Base-by-base conservation (phyloP, 2,329 filamentous ascomycete genomes). In the Chaetothyriales sp. region DNA sequence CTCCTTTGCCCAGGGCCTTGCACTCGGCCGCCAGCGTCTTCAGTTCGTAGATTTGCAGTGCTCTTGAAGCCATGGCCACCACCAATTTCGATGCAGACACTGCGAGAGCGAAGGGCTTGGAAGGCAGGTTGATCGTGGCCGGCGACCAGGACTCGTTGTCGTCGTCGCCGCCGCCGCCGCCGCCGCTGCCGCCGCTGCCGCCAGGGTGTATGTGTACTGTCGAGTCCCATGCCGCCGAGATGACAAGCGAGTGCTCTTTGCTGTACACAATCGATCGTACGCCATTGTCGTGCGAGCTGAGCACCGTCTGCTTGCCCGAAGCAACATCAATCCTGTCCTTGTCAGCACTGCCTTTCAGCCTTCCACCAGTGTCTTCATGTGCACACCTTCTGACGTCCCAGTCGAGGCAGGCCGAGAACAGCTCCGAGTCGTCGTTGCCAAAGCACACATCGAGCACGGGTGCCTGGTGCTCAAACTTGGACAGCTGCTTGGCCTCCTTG, bases 41-140 rank as follows among this genome's bases (percentile, higher is more conserved):
- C 29, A 98, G 77, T 64, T 95, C 87, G 76, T 95, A 97, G 67
- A 98, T 95, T 72, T 92, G 83, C 55, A 95, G 81, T n/a, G 89
- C 80, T 51, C 92, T 85, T 51, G 86, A 86, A 2, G 89, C 86
- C 92, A 98, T 97, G 59, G 89, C 89, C 53, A 98, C 87, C 44
- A 98, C 88, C 7, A 95, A 77, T 67, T 94, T 95, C 49, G 86
- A 89, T 48, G 85, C 75, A 37, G 89, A 78, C n/a, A 79, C 67
- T 29, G 77, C 85, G 47, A 97, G 75, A 10, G 89, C 89, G 68
- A 95, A 94, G 1, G 89, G 88, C 68, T 95, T 98, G 25, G 82
- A 85, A 0, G 86, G 87, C 19, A 95, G 81, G 2, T 76, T 70
- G 51, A 95, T 76, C 45, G 73, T 77, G 45, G 84, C 77, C n/a